These are phyloP conservation scores for Kodamaea plutei DNA, from an alignment of 1,139 yeast genomes.

Conservation along the genomic window DNA sequence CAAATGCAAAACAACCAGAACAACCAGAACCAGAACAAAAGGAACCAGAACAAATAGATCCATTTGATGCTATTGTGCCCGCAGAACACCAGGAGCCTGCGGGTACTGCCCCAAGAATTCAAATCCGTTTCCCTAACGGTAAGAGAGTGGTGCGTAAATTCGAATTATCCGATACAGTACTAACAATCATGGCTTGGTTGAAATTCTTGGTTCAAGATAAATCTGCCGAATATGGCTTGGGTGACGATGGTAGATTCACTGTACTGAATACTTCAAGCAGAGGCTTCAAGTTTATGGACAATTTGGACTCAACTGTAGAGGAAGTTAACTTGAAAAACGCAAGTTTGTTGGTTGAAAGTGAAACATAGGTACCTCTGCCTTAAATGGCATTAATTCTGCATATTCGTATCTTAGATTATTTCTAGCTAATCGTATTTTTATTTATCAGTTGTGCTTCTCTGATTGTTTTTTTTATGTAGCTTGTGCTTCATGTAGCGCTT, in stretches of 20 bases:
- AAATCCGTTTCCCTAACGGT: constrained; percentile 84
- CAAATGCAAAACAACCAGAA: background rate
- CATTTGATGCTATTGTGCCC: constrained; percentile 45
- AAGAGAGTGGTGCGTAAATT: constrained; percentile 77
- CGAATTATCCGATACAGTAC: constrained; percentile 41
- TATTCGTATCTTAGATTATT: no score
- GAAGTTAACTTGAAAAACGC: constrained; percentile 82
- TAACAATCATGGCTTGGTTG: constrained; percentile 32
- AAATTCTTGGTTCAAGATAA: constrained; percentile 56
- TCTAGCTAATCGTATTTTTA: no score
- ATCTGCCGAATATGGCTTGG: constrained; percentile 46
- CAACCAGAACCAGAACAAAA: constrained; percentile 8
- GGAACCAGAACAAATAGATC: constrained; percentile 12
- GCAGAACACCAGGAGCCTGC: constrained; percentile 58
- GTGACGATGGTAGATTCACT: constrained; percentile 33
- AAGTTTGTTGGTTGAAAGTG: constrained; percentile 63
- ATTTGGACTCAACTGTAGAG: constrained; percentile 56
- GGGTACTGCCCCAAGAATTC: constrained; percentile 71
- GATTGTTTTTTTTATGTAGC: no score
- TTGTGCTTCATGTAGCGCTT: no score
- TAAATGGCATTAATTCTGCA: no score
- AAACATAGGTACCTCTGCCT: no score
- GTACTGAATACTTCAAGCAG: constrained; percentile 63
- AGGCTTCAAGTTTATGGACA: constrained; percentile 60
- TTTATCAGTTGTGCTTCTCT: no score